Evolutionary conservation across 306 rosid genomes (phyloP).

Genomic region (Myrica gale): DNA sequence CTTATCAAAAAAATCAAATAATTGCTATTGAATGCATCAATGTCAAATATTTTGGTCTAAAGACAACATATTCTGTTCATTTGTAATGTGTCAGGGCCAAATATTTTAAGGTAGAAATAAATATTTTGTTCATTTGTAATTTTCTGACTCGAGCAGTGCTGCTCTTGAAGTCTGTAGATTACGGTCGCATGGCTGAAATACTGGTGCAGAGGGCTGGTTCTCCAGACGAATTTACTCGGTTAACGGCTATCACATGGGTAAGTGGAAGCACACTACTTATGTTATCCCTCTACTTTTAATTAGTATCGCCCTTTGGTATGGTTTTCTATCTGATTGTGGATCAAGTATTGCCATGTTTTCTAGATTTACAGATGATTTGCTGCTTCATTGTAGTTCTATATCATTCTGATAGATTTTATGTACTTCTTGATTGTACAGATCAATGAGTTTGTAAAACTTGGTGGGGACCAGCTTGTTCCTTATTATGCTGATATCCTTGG

Average conservation of each 20-base stretch:
- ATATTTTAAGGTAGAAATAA: no score
- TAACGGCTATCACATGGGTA: slow-evolving; percentile 97
- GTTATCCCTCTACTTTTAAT: background rate
- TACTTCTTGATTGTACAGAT: slow-evolving; percentile 53
- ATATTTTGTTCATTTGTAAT: slow-evolving; percentile 3
- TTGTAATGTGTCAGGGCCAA: slow-evolving; percentile 20
- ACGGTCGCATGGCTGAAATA: slow-evolving; percentile 99
- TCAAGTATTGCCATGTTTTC: background rate
- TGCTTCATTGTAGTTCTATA: slow-evolving; percentile 14
- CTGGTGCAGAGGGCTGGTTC: slow-evolving; percentile 94
- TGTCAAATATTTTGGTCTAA: slow-evolving; percentile 33
- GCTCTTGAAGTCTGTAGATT: slow-evolving; percentile 99
- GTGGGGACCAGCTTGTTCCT: slow-evolving; percentile 98
- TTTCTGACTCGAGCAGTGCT: slow-evolving; percentile 99
- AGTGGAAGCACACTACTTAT: slow-evolving; percentile 27
- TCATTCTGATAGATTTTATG: slow-evolving; percentile 12
- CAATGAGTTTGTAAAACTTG: slow-evolving; percentile 94
- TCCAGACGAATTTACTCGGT: slow-evolving; percentile 86
- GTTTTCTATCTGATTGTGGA: background rate
- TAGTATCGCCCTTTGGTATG: slow-evolving; percentile 3
- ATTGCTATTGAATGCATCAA: slow-evolving; percentile 21
- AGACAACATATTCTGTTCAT: slow-evolving; percentile 64
- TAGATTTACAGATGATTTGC: background rate
- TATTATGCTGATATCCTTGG: slow-evolving; percentile 95
- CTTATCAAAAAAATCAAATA: no score